phyloP scores from a whole-genome alignment of 495 filamentous ascomycete species.

The Penicillium odoratum region DNA sequence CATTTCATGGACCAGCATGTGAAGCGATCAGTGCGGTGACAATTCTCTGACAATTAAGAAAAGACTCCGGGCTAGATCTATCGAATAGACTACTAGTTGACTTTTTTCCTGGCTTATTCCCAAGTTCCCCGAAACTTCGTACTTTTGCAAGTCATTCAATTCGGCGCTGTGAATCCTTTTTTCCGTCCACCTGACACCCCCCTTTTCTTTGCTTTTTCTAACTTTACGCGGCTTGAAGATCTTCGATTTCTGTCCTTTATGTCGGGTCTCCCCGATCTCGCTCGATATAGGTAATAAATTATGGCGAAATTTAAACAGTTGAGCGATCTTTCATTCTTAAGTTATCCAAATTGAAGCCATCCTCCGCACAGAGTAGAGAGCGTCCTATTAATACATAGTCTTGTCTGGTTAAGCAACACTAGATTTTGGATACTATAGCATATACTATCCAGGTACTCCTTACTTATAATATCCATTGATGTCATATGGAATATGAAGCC shows the following conservation, averaged over 20 bases:
- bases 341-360: no score
- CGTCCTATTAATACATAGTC: no score
- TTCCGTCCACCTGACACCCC: conserved; percentile 16
- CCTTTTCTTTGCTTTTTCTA: conserved; percentile 4
- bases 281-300: background rate
- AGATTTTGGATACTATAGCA: no score
- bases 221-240: conserved; percentile 5
- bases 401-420: no score
- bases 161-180: conserved; percentile 3
- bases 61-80: conserved; percentile 3
- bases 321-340: no score
- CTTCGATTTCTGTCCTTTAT: conserved; percentile 8
- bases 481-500: background rate
- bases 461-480: no score
- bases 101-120: background rate
- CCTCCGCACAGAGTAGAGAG: no score
- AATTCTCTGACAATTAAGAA: background rate
- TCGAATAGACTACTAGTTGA: background rate
- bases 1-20: conserved; percentile 27
- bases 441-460: no score
- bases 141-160: conserved; percentile 2
- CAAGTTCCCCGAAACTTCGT: background rate
- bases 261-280: conserved; percentile 10
- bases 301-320: background rate
- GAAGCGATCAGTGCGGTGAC: conserved; percentile 27